Evolutionary conservation across 164 flowering plant species (phyloP).

Genomic region (Stephania japonica): DNA sequence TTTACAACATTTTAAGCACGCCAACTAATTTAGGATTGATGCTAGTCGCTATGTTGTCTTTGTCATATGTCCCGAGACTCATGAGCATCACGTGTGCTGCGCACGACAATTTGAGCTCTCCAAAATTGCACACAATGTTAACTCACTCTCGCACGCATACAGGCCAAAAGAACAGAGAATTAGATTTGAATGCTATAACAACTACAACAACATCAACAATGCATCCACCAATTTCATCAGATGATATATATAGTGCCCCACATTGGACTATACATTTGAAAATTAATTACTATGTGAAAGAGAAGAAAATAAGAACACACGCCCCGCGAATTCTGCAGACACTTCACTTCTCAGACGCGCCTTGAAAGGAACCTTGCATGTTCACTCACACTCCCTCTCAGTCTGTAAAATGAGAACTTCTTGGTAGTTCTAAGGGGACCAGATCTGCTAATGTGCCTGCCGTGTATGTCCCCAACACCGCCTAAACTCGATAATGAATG

Average conservation of each 20-base stretch:
- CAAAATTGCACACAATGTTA: background rate
- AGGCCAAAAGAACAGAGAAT: background rate
- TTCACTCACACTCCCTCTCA: constrained; percentile 83
- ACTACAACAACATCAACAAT: background rate
- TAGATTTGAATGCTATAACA: background rate
- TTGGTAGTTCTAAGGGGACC: constrained; percentile 74
- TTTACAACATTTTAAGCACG: too few relatives aligned
- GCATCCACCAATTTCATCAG: background rate
- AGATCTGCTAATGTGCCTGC: constrained; percentile 62
- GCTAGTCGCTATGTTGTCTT: too few relatives aligned
- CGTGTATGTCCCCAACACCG: constrained; percentile 10
- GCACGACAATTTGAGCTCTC: background rate
- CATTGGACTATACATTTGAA: constrained; percentile 10
- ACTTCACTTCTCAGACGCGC: constrained; percentile 22
- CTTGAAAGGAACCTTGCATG: constrained; percentile 51
- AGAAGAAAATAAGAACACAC: background rate
- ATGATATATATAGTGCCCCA: background rate
- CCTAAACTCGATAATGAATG: constrained; percentile 4
- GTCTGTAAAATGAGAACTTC: constrained; percentile 47
- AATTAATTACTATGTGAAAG: background rate
- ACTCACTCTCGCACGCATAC: background rate
- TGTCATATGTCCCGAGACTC: too few relatives aligned
- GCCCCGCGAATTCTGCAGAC: constrained; percentile 10
- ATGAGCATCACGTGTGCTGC: too few relatives aligned
- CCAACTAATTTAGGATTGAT: too few relatives aligned